Evolutionary conservation across 2,329 filamentous ascomycete species (phyloP), one percentile per base, ranked within the genome.

Genomic region (Claviceps sp.): DNA sequence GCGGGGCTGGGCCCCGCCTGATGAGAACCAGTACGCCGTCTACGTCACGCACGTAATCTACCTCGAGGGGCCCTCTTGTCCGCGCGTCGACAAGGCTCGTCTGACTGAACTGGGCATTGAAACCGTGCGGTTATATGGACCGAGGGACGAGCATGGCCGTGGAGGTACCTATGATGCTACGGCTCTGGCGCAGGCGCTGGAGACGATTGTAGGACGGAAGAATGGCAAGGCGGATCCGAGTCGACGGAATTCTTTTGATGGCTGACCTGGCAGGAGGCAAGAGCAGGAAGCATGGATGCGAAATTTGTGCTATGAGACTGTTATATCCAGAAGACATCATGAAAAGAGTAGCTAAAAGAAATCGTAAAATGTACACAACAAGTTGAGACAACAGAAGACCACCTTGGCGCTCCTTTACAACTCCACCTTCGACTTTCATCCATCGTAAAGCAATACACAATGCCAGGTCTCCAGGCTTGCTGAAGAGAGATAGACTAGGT

Each of bases 31-130:
- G 5, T 85, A 82, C 60, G 73, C 68, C 26, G 72, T 70, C 2
- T 95, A 93, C 61, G 83, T 96, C 3, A 94, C 85, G 6, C 90
- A 96, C 64, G 66, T 96, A 14, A 74, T 96, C 6, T 85, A 95
- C 62, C 69, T 95, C 0, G 85, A 90, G 43, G 84, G 82, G 0
- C 75, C 80, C 0, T 78, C 77, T 0, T 82, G 84, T 22, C 90
- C 90, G 0, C 70, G 64, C 3, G 84, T 95, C 1, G 81, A 95
- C 59, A 80, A 74, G 48, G 75, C 75, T 5, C 76, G 75, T 51
- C 71, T 96, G 44, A 69, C 69, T 3, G 67, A 69, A 17, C 65
- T 89, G 56, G 89, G 89, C 0, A 87, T 97, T 42, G 84, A 89
- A 60, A 82, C 82, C 16, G 77, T 94, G 14, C 76, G 82, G 52